Evolutionary conservation across 1,139 yeast genomes (phyloP).

Genomic region (Kodamaea fungicola): DNA sequence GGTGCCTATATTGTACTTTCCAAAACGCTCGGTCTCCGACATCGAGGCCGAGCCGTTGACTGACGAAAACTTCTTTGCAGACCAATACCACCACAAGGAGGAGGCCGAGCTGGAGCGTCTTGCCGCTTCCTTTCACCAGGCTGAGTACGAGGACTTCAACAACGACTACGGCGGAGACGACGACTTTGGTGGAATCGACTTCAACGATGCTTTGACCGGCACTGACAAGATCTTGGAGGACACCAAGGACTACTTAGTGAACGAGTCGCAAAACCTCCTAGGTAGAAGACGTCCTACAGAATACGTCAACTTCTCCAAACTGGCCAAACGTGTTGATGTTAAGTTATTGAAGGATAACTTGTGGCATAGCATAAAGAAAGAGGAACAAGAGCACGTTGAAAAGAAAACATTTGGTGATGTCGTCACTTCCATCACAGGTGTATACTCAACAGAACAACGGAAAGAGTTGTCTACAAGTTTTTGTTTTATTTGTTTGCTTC

Average conservation of each 20-base stretch:
- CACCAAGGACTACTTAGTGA: constrained; percentile 10
- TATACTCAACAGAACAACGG: constrained; percentile 46
- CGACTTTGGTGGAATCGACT: constrained; percentile 42
- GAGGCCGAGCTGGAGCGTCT: constrained; percentile 32
- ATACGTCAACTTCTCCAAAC: constrained; percentile 69
- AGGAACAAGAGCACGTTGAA: constrained; percentile 4
- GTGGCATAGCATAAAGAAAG: constrained; percentile 57
- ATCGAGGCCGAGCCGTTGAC: constrained; percentile 25
- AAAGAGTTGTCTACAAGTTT: constrained; percentile 26
- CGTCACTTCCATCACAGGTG: constrained; percentile 46
- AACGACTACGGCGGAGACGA: constrained; percentile 37
- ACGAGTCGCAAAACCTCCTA: constrained; percentile 10
- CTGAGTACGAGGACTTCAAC: constrained; percentile 42
- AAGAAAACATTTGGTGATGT: constrained; percentile 40
- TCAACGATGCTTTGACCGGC: constrained; percentile 42
- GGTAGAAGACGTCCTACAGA: constrained; percentile 44
- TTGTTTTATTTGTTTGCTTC: constrained; percentile 25
- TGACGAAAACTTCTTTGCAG: constrained; percentile 77
- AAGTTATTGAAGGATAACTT: constrained; percentile 74
- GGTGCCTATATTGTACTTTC: constrained; percentile 32
- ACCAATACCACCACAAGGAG: constrained; percentile 50
- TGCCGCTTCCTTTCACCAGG: constrained; percentile 43
- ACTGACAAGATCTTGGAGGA: constrained; percentile 19
- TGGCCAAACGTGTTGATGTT: constrained; percentile 85
- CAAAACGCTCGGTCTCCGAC: constrained; percentile 15